phyloP scores from a whole-genome alignment of 2,329 filamentous ascomycete genomes.

The Aulographum hederae region DNA sequence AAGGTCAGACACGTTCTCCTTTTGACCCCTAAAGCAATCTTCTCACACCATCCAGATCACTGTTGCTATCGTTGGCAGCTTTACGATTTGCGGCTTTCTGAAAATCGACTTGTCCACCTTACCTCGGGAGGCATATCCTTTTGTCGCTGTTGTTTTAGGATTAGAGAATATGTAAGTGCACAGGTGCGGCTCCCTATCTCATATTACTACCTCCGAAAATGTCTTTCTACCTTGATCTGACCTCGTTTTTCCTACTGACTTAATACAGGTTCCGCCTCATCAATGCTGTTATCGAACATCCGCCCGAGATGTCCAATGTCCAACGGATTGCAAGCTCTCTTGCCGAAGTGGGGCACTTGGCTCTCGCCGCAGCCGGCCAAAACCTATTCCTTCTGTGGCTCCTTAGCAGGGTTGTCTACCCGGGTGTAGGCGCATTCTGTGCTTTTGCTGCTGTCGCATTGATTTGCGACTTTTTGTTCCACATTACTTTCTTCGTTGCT shows the following conservation, averaged over 20 bases:
- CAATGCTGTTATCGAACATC: conserved; percentile 57
- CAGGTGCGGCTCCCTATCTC: background rate
- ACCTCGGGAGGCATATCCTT: conserved; percentile 54
- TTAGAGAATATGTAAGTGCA: conserved; percentile 50
- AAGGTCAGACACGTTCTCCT: conserved; percentile 35
- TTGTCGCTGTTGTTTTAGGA: conserved; percentile 60
- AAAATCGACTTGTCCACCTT: conserved; percentile 60
- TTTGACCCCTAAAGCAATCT: background rate
- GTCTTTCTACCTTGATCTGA: conserved; percentile 1
- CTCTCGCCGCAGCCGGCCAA: conserved; percentile 47
- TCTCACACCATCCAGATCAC: conserved; percentile 26
- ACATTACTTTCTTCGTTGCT: conserved; percentile 63
- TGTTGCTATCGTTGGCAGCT: conserved; percentile 59
- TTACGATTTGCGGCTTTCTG: conserved; percentile 60
- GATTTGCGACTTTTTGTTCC: conserved; percentile 58
- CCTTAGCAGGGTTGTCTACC: conserved; percentile 48
- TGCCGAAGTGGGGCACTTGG: conserved; percentile 52
- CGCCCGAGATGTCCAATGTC: conserved; percentile 48
- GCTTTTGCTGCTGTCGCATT: conserved; percentile 58
- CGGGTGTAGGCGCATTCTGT: conserved; percentile 58
- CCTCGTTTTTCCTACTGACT: conserved; percentile 3
- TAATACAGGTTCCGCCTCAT: conserved; percentile 46
- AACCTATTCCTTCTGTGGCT: conserved; percentile 48
- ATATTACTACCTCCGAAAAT: conserved; percentile 2
- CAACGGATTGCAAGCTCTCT: conserved; percentile 55